These are phyloP conservation scores for Crassisporium funariophilum DNA, from an alignment of 768 basidiomycete species.

Conservation along the genomic window DNA sequence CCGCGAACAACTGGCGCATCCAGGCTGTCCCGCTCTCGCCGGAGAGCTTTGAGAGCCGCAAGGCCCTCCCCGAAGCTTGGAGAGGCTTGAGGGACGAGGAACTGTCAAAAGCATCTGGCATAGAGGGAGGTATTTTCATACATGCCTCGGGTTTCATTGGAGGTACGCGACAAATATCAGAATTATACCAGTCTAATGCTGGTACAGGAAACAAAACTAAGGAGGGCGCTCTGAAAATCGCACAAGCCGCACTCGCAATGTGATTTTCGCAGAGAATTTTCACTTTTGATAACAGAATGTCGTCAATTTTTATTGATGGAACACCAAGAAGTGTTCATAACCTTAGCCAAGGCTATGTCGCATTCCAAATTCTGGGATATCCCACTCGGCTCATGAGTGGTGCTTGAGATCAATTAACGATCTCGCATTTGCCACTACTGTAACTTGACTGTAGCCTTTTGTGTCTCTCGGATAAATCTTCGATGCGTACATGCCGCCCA, in stretches of 20 bases:
- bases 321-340: no score
- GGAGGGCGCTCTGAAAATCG: slow-evolving; percentile 84
- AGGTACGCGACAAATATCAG: slow-evolving; percentile 47
- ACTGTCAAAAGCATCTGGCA: slow-evolving; percentile 70
- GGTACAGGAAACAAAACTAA: slow-evolving; percentile 80
- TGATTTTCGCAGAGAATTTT: no score
- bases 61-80: slow-evolving; percentile 93
- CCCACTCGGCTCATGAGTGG: no score
- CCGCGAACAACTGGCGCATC: slow-evolving; percentile 77
- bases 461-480: no score
- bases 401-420: no score
- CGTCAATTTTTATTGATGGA: not conserved
- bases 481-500: no score
- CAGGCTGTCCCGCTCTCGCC: slow-evolving; percentile 86
- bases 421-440: no score
- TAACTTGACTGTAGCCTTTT: no score
- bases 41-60: slow-evolving; percentile 88
- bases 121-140: slow-evolving; percentile 86
- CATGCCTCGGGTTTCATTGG: slow-evolving; percentile 98
- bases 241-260: slow-evolving; percentile 61
- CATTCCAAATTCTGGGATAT: no score
- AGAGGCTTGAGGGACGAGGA: slow-evolving; percentile 87
- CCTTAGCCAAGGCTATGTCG: no score
- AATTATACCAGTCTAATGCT: not conserved
- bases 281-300: no score